Evolutionary conservation across 148 eudicot species (phyloP).

Genomic region (Arctostaphylos glauca): DNA sequence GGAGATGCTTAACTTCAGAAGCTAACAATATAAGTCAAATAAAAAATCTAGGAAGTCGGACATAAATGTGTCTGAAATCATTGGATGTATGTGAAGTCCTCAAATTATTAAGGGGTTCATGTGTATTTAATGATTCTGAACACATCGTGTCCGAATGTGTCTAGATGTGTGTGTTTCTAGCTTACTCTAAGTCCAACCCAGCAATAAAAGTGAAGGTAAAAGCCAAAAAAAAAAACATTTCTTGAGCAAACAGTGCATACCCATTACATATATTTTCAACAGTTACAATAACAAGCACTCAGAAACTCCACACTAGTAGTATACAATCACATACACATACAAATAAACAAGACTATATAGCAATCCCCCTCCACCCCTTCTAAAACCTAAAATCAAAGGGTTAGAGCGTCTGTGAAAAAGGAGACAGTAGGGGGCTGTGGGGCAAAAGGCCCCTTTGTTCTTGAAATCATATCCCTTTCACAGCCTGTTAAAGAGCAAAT

Average conservation of each 20-base stretch:
- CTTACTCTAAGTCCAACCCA: background rate
- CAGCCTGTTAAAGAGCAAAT: constrained; percentile 26
- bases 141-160: no score
- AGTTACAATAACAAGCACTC: background rate
- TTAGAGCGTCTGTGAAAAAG: background rate
- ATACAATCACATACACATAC: background rate
- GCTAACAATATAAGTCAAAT: no score
- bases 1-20: background rate
- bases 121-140: no score
- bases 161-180: no score
- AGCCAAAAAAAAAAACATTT: background rate
- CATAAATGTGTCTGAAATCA: no score
- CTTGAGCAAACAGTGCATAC: background rate
- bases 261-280: background rate
- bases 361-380: background rate
- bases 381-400: background rate
- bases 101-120: no score
- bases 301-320: background rate
- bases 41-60: no score
- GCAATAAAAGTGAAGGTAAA: background rate
- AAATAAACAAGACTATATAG: background rate
- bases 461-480: constrained; percentile 9
- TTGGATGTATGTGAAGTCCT: no score
- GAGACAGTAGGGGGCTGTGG: background rate
- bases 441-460: constrained; percentile 10